Percentiles rank a stretch among this genome's conserved stretches.
Conservation (phyloP, 1,139 yeast genomes). For the Candida tunisiensis region DNA sequence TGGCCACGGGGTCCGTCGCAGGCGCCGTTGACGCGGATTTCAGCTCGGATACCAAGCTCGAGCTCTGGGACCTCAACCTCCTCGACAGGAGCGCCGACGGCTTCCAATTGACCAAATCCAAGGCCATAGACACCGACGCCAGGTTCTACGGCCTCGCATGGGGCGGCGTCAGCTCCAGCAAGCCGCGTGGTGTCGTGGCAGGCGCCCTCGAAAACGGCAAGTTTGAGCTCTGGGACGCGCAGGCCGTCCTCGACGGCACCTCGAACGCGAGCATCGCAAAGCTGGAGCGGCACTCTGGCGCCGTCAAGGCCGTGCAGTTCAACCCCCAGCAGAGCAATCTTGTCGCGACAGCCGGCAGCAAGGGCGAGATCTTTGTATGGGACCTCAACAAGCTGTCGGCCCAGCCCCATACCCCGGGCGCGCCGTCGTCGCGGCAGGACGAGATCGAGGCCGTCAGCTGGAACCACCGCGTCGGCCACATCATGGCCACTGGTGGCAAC, state of each 20-base stretch:
- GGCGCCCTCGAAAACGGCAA: slow-evolving; percentile 82
- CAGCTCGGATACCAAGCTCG: slow-evolving; percentile 59
- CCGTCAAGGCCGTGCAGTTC: slow-evolving; percentile 62
- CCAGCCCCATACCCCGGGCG: slow-evolving; percentile 59
- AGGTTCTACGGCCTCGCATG: slow-evolving; percentile 75
- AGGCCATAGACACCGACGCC: slow-evolving; percentile 12
- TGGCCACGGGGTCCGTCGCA: slow-evolving; percentile 86
- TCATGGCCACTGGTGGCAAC: slow-evolving; percentile 78
- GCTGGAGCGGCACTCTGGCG: slow-evolving; percentile 47
- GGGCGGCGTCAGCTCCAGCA: slow-evolving; percentile 48
- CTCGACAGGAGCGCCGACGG: slow-evolving; percentile 21
- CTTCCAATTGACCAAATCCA: slow-evolving; percentile 25
- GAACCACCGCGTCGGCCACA: slow-evolving; percentile 76
- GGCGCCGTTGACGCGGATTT: slow-evolving; percentile 89
- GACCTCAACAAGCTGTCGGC: slow-evolving; percentile 46
- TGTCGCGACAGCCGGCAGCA: slow-evolving; percentile 73
- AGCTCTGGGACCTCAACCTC: slow-evolving; percentile 60
- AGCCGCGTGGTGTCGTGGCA: slow-evolving; percentile 47
- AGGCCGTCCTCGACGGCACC: slow-evolving; percentile 9
- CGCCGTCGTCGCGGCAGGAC: slow-evolving; percentile 56
- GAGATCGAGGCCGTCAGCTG: slow-evolving; percentile 75
- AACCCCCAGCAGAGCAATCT: slow-evolving; percentile 59
- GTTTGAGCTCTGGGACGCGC: slow-evolving; percentile 62
- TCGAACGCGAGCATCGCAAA: slow-evolving; percentile 22
- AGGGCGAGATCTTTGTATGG: slow-evolving; percentile 84